These are phyloP conservation scores for Azolla pinnata DNA, from an alignment of 75 land plant genomes.

Conservation along the genomic window DNA sequence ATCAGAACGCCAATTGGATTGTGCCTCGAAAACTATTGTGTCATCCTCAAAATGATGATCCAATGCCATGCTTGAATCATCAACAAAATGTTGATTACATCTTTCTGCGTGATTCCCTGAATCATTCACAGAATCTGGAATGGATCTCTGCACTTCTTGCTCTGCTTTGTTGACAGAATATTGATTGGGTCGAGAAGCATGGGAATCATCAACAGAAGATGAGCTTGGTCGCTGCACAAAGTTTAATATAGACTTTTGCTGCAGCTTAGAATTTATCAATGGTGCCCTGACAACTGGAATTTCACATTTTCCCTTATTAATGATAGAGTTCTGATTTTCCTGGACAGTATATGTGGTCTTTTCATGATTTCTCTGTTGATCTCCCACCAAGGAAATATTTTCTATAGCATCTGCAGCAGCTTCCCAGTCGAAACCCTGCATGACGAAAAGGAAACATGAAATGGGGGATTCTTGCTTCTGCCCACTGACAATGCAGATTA, in stretches of 20 bases:
- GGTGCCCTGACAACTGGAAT: neutral
- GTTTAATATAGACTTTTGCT: slow-evolving; percentile 17
- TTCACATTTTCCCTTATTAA: neutral
- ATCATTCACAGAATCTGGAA: too few species aligned
- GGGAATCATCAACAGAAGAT: too few species aligned
- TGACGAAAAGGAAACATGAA: neutral
- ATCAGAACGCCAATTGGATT: neutral
- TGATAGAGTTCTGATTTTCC: neutral
- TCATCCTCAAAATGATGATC: neutral
- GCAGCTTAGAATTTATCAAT: neutral
- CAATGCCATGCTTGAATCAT: too few species aligned
- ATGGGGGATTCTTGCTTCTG: too few species aligned
- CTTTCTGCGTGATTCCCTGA: too few species aligned
- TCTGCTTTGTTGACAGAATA: neutral
- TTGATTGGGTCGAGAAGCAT: neutral
- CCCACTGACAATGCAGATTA: too few species aligned
- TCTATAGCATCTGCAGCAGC: slow-evolving; percentile 85
- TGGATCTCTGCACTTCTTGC: too few species aligned
- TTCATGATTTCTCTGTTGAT: neutral
- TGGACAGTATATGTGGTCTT: neutral
- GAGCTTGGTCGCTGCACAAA: slow-evolving; percentile 44
- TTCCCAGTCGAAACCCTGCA: slow-evolving; percentile 82
- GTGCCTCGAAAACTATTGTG: neutral
- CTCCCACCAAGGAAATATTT: slow-evolving; percentile 28
- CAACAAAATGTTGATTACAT: too few species aligned